These are phyloP conservation scores for Leccinum griseonigrum DNA, from an alignment of 1,284 basidiomycete genomes.

Conservation along the genomic window DNA sequence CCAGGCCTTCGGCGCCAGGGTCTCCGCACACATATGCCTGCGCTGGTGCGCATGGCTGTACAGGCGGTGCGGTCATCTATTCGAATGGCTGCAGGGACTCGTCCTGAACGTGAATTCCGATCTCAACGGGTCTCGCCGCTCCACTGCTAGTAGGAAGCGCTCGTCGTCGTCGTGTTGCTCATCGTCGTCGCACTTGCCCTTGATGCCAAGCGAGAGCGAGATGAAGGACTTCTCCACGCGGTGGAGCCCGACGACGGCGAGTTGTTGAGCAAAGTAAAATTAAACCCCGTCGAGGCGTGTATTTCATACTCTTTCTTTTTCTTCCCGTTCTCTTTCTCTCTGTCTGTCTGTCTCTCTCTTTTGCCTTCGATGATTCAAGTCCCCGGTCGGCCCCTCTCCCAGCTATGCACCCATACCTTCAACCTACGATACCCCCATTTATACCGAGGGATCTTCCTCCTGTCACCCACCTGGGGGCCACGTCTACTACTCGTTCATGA, in stretches of 20 bases:
- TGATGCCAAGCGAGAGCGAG: neutral
- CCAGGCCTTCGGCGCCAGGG: slow-evolving; percentile 27
- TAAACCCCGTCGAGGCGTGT: neutral
- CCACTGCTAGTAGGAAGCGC: neutral
- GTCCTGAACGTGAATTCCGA: neutral
- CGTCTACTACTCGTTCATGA: slow-evolving; percentile 6
- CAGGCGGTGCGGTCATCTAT: slow-evolving; percentile 12
- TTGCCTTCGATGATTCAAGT: neutral
- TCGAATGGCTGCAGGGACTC: slow-evolving; percentile 8
- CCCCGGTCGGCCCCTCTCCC: neutral
- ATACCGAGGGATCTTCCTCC: slow-evolving; percentile 5
- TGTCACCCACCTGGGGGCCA: neutral
- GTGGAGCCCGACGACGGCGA: neutral
- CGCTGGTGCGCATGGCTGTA: slow-evolving; percentile 27
- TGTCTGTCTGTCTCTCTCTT: neutral
- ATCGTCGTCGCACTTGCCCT: neutral
- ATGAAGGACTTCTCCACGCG: slow-evolving; percentile 9
- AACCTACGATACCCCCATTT: slow-evolving; percentile 7
- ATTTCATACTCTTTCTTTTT: neutral
- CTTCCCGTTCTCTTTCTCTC: neutral
- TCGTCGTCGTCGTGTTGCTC: neutral
- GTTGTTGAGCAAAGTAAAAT: neutral
- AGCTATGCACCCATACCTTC: slow-evolving; percentile 5
- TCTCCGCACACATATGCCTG: slow-evolving; percentile 22
- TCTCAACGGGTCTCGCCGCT: neutral